Conservation (phyloP, 169 alveolate species). For the Plasmodium cynomolgi region DNA sequence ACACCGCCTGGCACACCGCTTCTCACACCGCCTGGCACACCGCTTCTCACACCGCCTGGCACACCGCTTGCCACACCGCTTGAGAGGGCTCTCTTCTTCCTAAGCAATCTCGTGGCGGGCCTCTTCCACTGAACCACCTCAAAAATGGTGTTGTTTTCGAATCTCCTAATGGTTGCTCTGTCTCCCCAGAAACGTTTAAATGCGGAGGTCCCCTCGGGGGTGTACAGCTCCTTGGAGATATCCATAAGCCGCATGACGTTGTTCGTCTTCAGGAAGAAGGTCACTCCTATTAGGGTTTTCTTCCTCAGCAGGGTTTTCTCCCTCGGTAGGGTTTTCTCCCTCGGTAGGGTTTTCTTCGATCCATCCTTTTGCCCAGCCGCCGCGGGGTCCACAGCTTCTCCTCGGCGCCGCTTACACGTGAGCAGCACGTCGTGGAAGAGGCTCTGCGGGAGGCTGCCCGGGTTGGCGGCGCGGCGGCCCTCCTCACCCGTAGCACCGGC, state of each 20-base stretch:
- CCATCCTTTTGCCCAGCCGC: neutral
- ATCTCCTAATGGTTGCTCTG: conserved; percentile 20
- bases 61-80: too few species aligned
- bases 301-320: neutral
- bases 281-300: neutral
- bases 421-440: neutral
- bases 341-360: neutral
- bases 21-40: too few species aligned
- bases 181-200: conserved; percentile 37
- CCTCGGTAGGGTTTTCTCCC: too few species aligned
- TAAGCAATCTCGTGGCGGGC: neutral
- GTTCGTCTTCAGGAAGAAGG: conserved; percentile 36
- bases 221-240: neutral
- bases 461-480: neutral
- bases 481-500: neutral
- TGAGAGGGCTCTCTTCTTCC: neutral
- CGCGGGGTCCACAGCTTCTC: neutral
- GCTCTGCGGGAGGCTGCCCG: neutral
- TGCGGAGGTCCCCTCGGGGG: conserved; percentile 16
- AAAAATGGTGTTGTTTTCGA: conserved; percentile 59
- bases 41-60: too few species aligned
- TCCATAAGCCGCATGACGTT: conserved; percentile 9
- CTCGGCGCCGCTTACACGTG: neutral
- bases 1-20: too few species aligned
- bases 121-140: conserved; percentile 34